Evolutionary conservation across 108 stramenopile genomes (phyloP), one percentile per base, ranked within the genome.

Genomic region (Bacterosira constricta): DNA sequence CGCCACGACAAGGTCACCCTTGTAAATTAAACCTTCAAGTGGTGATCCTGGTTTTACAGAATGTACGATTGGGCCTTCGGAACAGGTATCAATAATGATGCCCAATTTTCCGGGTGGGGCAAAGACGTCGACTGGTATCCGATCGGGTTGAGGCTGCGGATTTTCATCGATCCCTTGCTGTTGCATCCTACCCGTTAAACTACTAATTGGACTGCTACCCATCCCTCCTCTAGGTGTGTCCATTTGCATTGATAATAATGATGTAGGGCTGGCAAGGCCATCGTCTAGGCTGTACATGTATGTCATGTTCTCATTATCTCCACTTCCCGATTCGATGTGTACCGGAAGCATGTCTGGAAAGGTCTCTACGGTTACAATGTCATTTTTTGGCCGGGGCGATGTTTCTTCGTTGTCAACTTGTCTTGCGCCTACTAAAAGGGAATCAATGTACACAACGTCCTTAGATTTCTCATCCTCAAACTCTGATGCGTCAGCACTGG

Each of bases 41-140:
- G 84, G 69, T 42, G 81, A 83, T 11, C 42, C 81, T 18, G 45
- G 37, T 30, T 91, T 87, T 20, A 94, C 80, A 42, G 61, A 64
- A 54, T 90, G 84, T 9, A 94, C 86, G 6, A 91, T 71, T 30
- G 93, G 93, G n/a, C 93, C 93, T 36, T 89, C 66, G n/a, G 80
- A 70, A 17, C 86, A 80, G 17, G 89, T 91, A 65, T 94, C 93
- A 79, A 94, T 87, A 10, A 94, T 84, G 66, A 94, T 85, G 23
- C 93, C 93, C 27, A 94, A 66, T 61, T 89, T 91, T 18, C 93
- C 93, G 4, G 89, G 73, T 15, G 93, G 90, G 21, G 93, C 93
- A 35, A 78, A 39, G 21, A 83, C 62, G 37, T 69, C 27, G 21
- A 50, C 52, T 53, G 3, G 25, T 10, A 30, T 53, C 25, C 52